These are phyloP conservation scores for Epichloe glyceriae DNA, from an alignment of 2,329 filamentous ascomycete genomes.

Conservation along the genomic window DNA sequence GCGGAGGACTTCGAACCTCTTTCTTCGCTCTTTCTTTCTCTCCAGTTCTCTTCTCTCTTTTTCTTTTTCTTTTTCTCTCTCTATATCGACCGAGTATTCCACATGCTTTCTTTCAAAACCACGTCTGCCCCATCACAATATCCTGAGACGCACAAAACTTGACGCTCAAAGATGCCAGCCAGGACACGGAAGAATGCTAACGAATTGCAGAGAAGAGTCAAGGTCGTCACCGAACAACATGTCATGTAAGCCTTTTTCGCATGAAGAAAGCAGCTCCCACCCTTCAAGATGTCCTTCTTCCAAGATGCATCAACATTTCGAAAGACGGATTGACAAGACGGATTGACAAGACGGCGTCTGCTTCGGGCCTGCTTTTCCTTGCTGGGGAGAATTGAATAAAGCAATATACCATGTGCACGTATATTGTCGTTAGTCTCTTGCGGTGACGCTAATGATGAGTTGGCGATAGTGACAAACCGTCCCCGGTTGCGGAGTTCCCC, in stretches of 20 bases:
- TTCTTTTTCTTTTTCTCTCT: neutral
- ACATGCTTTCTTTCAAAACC: neutral
- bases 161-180: conserved; percentile 3
- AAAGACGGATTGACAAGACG: neutral
- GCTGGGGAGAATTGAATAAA: neutral
- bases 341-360: neutral
- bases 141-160: conserved; percentile 4
- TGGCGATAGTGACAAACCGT: conserved; percentile 55
- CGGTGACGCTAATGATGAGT: conserved; percentile 4
- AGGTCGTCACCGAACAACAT: conserved; percentile 84
- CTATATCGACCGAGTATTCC: neutral
- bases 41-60: conserved; percentile 6
- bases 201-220: conserved; percentile 64
- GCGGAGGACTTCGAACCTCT: neutral
- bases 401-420: neutral
- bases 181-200: conserved; percentile 14
- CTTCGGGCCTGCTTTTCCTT: neutral
- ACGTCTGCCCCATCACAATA: neutral
- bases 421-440: neutral
- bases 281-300: neutral
- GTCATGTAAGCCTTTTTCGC: conserved; percentile 52
- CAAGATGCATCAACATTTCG: neutral
- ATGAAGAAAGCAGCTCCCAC: neutral
- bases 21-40: neutral
- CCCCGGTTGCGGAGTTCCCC: conserved; percentile 75